Evolutionary conservation across 208 protist genomes (phyloP).

Genomic region (Trypanosoma brucei): DNA sequence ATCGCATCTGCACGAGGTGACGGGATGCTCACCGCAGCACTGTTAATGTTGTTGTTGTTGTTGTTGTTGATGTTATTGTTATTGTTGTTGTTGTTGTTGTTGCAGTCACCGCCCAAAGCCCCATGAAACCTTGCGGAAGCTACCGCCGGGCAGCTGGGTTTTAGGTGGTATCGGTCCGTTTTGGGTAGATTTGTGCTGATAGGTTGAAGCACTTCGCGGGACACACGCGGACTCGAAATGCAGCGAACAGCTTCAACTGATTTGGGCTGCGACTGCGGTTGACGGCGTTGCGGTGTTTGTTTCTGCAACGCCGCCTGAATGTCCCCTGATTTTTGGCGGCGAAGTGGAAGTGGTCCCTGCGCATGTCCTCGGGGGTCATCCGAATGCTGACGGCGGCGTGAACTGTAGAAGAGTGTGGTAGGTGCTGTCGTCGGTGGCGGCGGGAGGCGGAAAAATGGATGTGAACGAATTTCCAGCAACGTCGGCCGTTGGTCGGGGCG

Average conservation of each 20-base stretch:
- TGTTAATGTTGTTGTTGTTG: neutral
- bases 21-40: too few relatives aligned
- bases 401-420: constrained; percentile 38
- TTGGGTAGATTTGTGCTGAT: neutral
- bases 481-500: constrained; percentile 80
- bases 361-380: constrained; percentile 5
- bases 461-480: constrained; percentile 76
- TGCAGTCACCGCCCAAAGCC: neutral
- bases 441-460: constrained; percentile 84
- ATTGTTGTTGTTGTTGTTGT: neutral
- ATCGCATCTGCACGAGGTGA: neutral
- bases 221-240: neutral
- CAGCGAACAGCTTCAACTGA: neutral
- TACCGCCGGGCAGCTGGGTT: neutral
- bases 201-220: neutral
- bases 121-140: neutral
- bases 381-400: constrained; percentile 13
- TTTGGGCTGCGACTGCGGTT: neutral
- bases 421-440: constrained; percentile 46
- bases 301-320: neutral
- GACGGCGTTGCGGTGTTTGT: neutral
- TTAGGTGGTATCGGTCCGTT: neutral
- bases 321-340: neutral
- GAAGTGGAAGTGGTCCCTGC: constrained; percentile 1
- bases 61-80: neutral